Evolutionary conservation across 208 protist genomes (phyloP), one percentile per base, ranked within the genome.

Genomic region (Leishmania gerbilli): DNA sequence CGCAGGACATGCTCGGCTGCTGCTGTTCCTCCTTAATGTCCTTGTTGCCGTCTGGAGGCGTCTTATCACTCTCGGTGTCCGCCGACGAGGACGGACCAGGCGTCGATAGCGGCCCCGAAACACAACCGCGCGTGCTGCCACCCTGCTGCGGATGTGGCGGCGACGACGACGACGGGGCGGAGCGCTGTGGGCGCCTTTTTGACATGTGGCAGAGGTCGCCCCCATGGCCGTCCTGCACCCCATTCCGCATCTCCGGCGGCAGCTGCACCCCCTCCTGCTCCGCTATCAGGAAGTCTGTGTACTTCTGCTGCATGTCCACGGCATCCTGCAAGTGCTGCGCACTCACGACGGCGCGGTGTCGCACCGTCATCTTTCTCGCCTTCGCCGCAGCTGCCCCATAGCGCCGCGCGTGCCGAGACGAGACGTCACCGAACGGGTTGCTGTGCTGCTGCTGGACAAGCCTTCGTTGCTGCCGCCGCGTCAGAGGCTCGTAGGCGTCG

Each of bases 401-500:
- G 64, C 71, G 82, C 74, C 77, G 82, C 56, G 75, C 76, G 0
- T 68, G 68, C 47, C 65, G 76, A 72, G 76, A 84, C 27, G 68
- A 71, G 58, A 9, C 31, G 71, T 60, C 71, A 15, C 76, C 81
- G 65, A 79, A 84, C 21, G 75, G 76, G 76, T 71, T 86, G 74
- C 56, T 84, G 77, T 68, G 75, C 79, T 72, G 75, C 76, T 60
- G 67, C 79, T 85, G 76, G 9, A n/a, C 75, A 3, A 84, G 37
- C 58, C 80, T 80, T 13, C 90, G 85, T 53, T 80, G 56, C 85
- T 93, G 88, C 42, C 90, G 87, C 19, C 76, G 80, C 13, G 87
- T 88, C 11, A 88, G 72, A 42, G 88, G 90, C 71, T 92, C 79
- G 86, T 91, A 97, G 24, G 58, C 76, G 84, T 97, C 92, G 71